A percentile compares a stretch with the other conserved stretches of the same genome.
Conservation (phyloP, 192 early-diverging fungal species). For the Mortierella hygrophila region DNA sequence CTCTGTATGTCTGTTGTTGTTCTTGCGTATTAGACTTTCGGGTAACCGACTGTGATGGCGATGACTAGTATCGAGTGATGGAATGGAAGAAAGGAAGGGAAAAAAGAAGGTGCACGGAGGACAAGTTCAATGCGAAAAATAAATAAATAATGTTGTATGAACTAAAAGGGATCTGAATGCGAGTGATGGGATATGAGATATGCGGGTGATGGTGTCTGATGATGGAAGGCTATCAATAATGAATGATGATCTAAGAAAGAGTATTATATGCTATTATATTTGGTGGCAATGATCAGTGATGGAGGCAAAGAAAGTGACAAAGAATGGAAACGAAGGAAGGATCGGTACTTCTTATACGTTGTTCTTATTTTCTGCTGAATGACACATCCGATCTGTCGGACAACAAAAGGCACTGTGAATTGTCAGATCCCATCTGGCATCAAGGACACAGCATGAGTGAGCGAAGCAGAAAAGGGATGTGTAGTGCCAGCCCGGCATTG, state of each 20-base stretch:
- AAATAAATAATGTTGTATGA: background rate
- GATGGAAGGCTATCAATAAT: background rate
- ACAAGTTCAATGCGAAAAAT: background rate
- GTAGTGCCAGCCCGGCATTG: constrained; percentile 21
- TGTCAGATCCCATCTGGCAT: background rate
- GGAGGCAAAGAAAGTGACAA: background rate
- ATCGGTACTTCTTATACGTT: background rate
- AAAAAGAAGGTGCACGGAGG: background rate
- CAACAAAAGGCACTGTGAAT: background rate
- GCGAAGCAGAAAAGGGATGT: background rate
- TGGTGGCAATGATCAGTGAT: background rate
- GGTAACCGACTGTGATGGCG: too few relatives aligned
- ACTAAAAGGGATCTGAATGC: too few relatives aligned
- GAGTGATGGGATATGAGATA: too few relatives aligned
- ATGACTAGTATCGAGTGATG: too few relatives aligned
- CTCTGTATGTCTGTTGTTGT: too few relatives aligned
- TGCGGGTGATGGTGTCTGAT: too few relatives aligned
- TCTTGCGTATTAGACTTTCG: too few relatives aligned
- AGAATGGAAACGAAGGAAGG: background rate
- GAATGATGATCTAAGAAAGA: background rate
- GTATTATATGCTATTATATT: background rate
- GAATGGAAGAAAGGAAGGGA: background rate
- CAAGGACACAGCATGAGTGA: background rate
- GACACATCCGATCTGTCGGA: background rate
- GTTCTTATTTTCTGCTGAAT: background rate